These are phyloP conservation scores for Leptographium wingfieldii DNA, from an alignment of 2,329 filamentous ascomycete genomes.

Conservation along the genomic window DNA sequence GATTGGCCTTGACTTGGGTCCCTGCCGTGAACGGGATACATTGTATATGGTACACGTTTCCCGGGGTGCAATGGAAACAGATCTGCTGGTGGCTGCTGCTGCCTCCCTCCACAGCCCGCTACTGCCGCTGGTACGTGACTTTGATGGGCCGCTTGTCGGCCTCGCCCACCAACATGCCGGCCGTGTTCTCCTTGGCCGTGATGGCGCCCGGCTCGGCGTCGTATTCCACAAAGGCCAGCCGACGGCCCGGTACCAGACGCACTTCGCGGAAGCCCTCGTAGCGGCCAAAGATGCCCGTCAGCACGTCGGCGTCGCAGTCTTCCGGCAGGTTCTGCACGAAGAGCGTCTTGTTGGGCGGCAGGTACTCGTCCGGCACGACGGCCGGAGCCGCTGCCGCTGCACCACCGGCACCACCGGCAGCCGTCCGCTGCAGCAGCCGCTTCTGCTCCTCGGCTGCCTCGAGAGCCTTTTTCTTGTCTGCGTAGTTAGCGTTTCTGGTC, in stretches of 20 bases:
- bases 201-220: conserved; percentile 82
- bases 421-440: conserved; percentile 28
- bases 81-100: too few species aligned
- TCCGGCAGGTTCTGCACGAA: conserved; percentile 89
- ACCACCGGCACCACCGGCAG: conserved; percentile 20
- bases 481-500: too few species aligned
- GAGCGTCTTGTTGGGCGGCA: conserved; percentile 93
- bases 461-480: conserved; percentile 65
- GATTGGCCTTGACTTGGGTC: not conserved
- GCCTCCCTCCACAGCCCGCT: conserved; percentile 11
- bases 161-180: conserved; percentile 66
- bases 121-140: conserved; percentile 93
- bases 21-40: not conserved
- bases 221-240: conserved; percentile 95
- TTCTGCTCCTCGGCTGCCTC: conserved; percentile 70
- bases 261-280: conserved; percentile 95
- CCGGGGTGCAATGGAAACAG: conserved; percentile 10
- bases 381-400: conserved; percentile 20
- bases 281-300: conserved; percentile 69
- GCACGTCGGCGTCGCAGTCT: conserved; percentile 66
- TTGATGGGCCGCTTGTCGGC: conserved; percentile 56
- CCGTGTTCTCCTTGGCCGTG: conserved; percentile 83
- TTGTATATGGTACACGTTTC: not conserved
- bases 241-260: conserved; percentile 72
- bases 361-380: conserved; percentile 83